phyloP scores from a whole-genome alignment of 768 basidiomycete species.

The Peribolospora kevripleyi region DNA sequence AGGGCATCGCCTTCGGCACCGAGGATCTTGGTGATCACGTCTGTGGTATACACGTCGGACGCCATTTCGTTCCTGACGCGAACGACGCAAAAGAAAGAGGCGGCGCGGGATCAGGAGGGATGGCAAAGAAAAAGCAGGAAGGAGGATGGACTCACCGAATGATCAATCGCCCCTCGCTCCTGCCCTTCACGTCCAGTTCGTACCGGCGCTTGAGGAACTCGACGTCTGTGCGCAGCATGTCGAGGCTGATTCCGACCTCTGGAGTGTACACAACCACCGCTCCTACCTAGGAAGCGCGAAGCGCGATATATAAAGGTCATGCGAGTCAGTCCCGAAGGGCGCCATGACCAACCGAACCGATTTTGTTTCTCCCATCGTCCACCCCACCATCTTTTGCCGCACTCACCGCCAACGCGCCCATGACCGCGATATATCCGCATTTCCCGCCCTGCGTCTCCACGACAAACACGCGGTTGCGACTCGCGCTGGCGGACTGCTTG shows the following conservation, averaged over 20 bases:
- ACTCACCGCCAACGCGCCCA: slow-evolving; percentile 85
- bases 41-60: slow-evolving; percentile 71
- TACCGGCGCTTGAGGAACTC: slow-evolving; percentile 70
- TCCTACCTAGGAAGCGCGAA: slow-evolving; percentile 35
- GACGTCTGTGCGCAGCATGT: slow-evolving; percentile 57
- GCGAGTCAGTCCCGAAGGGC: not conserved
- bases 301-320: too few relatives aligned
- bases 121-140: too few relatives aligned
- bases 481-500: slow-evolving; percentile 93
- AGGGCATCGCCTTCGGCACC: slow-evolving; percentile 77
- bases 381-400: too few relatives aligned
- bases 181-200: slow-evolving; percentile 60
- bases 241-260: slow-evolving; percentile 64
- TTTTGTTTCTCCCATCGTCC: not conserved
- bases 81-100: too few relatives aligned
- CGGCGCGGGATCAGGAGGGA: too few relatives aligned
- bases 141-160: slow-evolving; percentile 33
- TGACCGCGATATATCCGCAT: slow-evolving; percentile 81
- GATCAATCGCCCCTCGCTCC: slow-evolving; percentile 75
- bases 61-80: slow-evolving; percentile 50
- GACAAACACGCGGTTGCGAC: slow-evolving; percentile 83
- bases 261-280: slow-evolving; percentile 86
- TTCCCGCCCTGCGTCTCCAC: slow-evolving; percentile 95
- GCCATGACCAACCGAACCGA: not conserved
- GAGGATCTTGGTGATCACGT: slow-evolving; percentile 76